Evolutionary conservation across 2,329 filamentous ascomycete species (phyloP).

Genomic region (Talaromyces sp.): DNA sequence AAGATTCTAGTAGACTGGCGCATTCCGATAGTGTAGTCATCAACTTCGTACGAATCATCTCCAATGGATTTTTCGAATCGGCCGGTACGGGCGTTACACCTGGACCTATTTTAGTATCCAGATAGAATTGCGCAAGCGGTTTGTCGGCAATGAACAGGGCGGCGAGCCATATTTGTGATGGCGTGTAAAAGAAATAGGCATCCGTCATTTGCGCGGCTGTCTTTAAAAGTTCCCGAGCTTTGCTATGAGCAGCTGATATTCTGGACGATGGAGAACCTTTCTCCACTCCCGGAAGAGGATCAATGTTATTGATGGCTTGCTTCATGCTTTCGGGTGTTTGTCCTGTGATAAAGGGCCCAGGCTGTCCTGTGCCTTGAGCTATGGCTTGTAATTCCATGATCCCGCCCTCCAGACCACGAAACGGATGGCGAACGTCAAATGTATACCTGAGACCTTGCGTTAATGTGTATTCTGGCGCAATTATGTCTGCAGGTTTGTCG

Average conservation of each 20-base stretch:
- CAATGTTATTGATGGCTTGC: slow-evolving; percentile 30
- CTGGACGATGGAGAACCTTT: slow-evolving; percentile 41
- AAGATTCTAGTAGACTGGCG: slow-evolving; percentile 38
- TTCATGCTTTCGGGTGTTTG: slow-evolving; percentile 33
- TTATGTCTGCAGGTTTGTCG: slow-evolving; percentile 73
- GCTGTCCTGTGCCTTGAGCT: slow-evolving; percentile 56
- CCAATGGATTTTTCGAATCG: slow-evolving; percentile 24
- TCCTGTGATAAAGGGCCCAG: slow-evolving; percentile 28
- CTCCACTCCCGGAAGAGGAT: slow-evolving; percentile 24
- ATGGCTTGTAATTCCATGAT: slow-evolving; percentile 75
- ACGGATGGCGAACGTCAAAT: slow-evolving; percentile 89
- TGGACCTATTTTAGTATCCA: slow-evolving; percentile 42
- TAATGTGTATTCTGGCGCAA: slow-evolving; percentile 88
- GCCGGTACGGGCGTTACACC: slow-evolving; percentile 20
- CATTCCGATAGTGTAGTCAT: slow-evolving; percentile 38
- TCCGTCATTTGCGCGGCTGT: slow-evolving; percentile 83
- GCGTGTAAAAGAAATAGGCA: slow-evolving; percentile 94
- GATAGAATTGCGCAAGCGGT: slow-evolving; percentile 44
- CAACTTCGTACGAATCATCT: slow-evolving; percentile 38
- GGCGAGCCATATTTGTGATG: slow-evolving; percentile 87
- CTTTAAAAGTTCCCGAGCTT: slow-evolving; percentile 70
- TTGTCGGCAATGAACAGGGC: slow-evolving; percentile 71
- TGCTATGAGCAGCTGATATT: slow-evolving; percentile 64
- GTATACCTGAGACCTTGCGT: slow-evolving; percentile 91
- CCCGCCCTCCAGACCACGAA: slow-evolving; percentile 79